Conservation (phyloP, 2,329 filamentous ascomycete genomes). For the Aspergillus ustus region DNA sequence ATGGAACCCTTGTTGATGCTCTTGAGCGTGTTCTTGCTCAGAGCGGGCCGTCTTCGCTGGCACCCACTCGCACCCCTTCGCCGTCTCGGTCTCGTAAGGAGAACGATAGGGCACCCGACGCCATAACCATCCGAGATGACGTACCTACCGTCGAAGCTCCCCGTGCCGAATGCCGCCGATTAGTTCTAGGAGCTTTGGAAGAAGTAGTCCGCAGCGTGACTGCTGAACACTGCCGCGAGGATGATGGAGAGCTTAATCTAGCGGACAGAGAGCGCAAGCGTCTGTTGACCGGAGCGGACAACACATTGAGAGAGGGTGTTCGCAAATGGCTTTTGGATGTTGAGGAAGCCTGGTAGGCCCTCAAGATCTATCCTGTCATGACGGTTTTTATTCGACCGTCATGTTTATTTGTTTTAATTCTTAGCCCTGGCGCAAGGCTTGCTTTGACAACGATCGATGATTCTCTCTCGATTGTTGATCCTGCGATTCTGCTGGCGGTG, state of each 20-base stretch:
- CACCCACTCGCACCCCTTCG: conserved; percentile 47
- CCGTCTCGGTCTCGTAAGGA: conserved; percentile 42
- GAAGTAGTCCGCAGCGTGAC: conserved; percentile 61
- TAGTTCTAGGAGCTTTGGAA: conserved; percentile 62
- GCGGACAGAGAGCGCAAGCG: conserved; percentile 41
- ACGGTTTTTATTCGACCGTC: background rate
- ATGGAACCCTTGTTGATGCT: conserved; percentile 61
- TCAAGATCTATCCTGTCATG: background rate
- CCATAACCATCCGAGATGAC: conserved; percentile 31
- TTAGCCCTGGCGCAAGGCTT: background rate
- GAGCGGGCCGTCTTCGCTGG: conserved; percentile 47
- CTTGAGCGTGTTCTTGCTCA: conserved; percentile 59
- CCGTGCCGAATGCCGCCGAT: conserved; percentile 57
- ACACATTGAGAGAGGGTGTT: conserved; percentile 61
- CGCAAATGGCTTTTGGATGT: conserved; percentile 59
- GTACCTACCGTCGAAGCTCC: conserved; percentile 50
- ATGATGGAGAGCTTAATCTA: conserved; percentile 37
- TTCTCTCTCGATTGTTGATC: conserved; percentile 1
- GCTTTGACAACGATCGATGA: background rate
- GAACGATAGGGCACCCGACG: conserved; percentile 34
- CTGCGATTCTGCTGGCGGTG: conserved; percentile 7
- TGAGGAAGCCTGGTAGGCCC: conserved; percentile 47
- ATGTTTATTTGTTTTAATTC: background rate
- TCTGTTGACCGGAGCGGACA: conserved; percentile 46
- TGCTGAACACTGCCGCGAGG: conserved; percentile 51